These are phyloP conservation scores for Hymenoscyphus fraxineus DNA, from an alignment of 2,329 filamentous ascomycete species.

Conservation along the genomic window DNA sequence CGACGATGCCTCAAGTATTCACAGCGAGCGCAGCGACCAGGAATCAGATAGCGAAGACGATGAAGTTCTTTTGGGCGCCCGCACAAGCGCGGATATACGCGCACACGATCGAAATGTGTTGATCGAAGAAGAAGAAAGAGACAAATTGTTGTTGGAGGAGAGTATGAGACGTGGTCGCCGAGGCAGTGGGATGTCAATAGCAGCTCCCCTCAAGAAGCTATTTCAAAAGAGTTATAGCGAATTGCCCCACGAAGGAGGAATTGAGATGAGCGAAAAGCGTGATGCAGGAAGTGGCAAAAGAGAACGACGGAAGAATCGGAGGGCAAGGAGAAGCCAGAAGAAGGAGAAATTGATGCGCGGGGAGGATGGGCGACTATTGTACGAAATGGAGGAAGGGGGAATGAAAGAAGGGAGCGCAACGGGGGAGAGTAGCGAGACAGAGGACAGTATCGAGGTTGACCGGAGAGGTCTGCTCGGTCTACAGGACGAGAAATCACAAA, in stretches of 20 bases:
- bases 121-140: slow-evolving; percentile 70
- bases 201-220: slow-evolving; percentile 40
- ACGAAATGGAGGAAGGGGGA: slow-evolving; percentile 82
- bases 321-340: slow-evolving; percentile 46
- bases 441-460: slow-evolving; percentile 57
- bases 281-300: slow-evolving; percentile 12
- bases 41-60: slow-evolving; percentile 76
- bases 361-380: slow-evolving; percentile 76
- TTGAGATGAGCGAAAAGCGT: slow-evolving; percentile 6
- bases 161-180: slow-evolving; percentile 43
- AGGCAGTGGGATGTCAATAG: slow-evolving; percentile 24
- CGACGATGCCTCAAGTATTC: slow-evolving; percentile 60
- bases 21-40: slow-evolving; percentile 62
- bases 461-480: slow-evolving; percentile 46
- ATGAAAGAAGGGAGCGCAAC: slow-evolving; percentile 64
- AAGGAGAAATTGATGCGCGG: slow-evolving; percentile 50
- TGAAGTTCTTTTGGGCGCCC: slow-evolving; percentile 59
- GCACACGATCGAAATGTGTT: slow-evolving; percentile 67
- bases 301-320: slow-evolving; percentile 48
- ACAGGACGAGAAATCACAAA: slow-evolving; percentile 45
- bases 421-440: slow-evolving; percentile 58
- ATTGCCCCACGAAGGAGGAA: slow-evolving; percentile 33
- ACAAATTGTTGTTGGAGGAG: slow-evolving; percentile 56
- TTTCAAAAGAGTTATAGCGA: slow-evolving; percentile 30
- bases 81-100: slow-evolving; percentile 66